Evolutionary conservation across 148 eudicot genomes (phyloP).

Genomic region (Vaccinium macrocarpon): DNA sequence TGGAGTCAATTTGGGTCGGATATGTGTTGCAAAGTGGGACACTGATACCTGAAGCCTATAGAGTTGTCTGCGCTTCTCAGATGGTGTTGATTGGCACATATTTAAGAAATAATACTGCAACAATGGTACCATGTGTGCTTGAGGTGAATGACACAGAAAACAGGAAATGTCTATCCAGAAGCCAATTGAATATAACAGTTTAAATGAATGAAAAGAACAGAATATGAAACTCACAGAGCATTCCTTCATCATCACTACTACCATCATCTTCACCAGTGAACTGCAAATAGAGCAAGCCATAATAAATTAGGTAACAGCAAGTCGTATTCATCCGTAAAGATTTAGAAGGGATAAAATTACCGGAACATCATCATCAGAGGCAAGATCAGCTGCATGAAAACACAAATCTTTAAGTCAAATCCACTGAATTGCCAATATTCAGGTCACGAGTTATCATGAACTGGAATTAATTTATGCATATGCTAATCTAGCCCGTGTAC

Average conservation of each 20-base stretch:
- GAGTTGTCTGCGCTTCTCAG: neutral
- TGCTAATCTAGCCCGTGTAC: neutral
- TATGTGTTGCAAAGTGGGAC: no score
- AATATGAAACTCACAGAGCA: slow-evolving; percentile 63
- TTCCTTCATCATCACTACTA: slow-evolving; percentile 69
- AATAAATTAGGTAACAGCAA: neutral
- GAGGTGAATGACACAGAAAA: neutral
- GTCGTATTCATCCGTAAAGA: neutral
- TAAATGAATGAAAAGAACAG: neutral
- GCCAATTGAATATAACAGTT: neutral
- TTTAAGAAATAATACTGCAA: no score
- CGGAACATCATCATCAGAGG: slow-evolving; percentile 50
- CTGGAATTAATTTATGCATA: neutral
- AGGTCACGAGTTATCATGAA: neutral
- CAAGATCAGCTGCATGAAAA: slow-evolving; percentile 40
- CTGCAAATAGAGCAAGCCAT: slow-evolving; percentile 37
- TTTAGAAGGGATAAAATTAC: slow-evolving; percentile 29
- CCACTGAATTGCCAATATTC: neutral
- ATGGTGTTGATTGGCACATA: neutral
- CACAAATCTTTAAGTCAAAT: slow-evolving; percentile 16
- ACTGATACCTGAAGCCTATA: no score
- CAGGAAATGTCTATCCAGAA: neutral
- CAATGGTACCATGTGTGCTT: neutral
- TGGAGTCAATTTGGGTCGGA: no score
- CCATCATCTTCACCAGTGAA: slow-evolving; percentile 42